Evolutionary conservation across 75 land plant genomes (phyloP).

Genomic region (Pinus tabuliformis): DNA sequence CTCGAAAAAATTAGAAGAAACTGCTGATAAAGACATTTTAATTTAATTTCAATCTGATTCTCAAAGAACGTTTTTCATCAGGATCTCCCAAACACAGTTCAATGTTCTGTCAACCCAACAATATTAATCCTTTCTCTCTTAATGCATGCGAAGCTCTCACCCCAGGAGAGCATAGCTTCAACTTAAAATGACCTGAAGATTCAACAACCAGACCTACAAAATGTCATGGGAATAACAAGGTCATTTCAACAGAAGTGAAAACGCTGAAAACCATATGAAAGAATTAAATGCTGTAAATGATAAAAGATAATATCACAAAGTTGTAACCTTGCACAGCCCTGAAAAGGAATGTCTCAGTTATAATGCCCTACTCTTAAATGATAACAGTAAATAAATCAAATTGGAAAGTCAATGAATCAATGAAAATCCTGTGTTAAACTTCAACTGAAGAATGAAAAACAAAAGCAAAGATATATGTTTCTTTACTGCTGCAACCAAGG

Average conservation of each 20-base stretch:
- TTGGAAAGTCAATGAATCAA: neutral
- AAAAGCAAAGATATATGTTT: neutral
- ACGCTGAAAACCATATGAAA: neutral
- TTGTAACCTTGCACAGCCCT: no score
- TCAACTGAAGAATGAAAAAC: neutral
- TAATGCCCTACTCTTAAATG: neutral
- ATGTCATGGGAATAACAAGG: neutral
- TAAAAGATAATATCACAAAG: neutral
- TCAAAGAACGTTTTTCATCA: conserved; percentile 1
- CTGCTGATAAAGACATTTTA: conserved; percentile 4
- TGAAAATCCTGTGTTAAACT: neutral
- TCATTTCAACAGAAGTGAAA: neutral
- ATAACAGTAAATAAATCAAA: conserved; percentile 3
- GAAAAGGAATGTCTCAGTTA: no score
- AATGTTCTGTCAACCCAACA: conserved; percentile 5
- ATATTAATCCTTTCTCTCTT: neutral
- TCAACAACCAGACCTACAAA: conserved; percentile 1
- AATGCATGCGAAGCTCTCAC: neutral
- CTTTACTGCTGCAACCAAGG: neutral
- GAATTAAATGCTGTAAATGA: neutral
- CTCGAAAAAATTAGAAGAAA: neutral
- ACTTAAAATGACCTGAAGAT: neutral
- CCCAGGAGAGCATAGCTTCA: neutral
- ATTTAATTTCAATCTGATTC: neutral
- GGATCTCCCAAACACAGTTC: neutral